Evolutionary conservation across 805 yeast species (phyloP).

Genomic region (Saturnispora dispora): DNA sequence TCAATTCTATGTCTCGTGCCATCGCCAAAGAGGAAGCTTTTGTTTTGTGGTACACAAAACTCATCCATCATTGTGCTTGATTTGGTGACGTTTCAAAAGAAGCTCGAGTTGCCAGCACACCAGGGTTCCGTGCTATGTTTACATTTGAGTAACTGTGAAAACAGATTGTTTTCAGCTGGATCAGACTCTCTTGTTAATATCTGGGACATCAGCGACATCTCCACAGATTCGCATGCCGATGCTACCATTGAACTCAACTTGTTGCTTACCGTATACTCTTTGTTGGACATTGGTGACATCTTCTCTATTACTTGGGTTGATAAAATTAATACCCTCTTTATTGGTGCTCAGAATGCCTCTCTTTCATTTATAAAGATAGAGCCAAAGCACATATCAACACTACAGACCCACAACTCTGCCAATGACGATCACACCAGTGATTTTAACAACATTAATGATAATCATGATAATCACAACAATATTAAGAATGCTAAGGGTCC

Average conservation of each 20-base stretch:
- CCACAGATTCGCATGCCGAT: not conserved
- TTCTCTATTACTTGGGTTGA: slow-evolving; percentile 73
- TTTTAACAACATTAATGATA: not conserved
- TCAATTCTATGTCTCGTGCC: slow-evolving; percentile 67
- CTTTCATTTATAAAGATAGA: slow-evolving; percentile 57
- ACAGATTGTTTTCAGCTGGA: slow-evolving; percentile 71
- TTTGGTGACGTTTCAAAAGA: slow-evolving; percentile 50
- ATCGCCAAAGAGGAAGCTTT: slow-evolving; percentile 44
- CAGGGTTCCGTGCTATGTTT: slow-evolving; percentile 69
- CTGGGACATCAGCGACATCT: slow-evolving; percentile 52
- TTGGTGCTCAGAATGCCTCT: slow-evolving; percentile 91
- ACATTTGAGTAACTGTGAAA: slow-evolving; percentile 43
- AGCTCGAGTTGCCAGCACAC: slow-evolving; percentile 49
- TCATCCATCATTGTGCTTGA: slow-evolving; percentile 69
- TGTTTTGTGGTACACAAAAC: slow-evolving; percentile 89
- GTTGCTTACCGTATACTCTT: slow-evolving; percentile 69
- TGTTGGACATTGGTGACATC: slow-evolving; percentile 87
- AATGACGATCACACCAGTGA: slow-evolving; percentile 7
- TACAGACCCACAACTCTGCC: not conserved
- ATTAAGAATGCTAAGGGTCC: too few relatives aligned
- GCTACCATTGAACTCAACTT: slow-evolving; percentile 12
- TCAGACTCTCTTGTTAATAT: slow-evolving; percentile 83
- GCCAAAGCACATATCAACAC: not conserved
- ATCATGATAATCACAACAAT: slow-evolving; percentile 8
- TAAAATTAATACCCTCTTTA: slow-evolving; percentile 48